Percentiles rank a stretch among this genome's conserved stretches.
Conservation (phyloP, 2,329 filamentous ascomycete genomes). For the Neofusicoccum parvum region DNA sequence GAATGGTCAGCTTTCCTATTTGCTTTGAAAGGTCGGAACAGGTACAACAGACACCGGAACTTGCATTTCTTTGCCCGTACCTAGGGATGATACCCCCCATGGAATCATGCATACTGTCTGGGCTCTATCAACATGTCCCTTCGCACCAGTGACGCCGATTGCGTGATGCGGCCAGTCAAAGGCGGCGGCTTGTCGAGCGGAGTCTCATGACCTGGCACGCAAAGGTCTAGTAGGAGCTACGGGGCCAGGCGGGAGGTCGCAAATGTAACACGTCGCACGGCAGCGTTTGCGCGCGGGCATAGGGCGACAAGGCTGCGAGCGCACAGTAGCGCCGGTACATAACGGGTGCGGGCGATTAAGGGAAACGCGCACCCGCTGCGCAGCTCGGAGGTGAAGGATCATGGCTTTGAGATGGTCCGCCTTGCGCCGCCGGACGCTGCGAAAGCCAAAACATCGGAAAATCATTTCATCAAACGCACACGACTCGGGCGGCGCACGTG, state of each 20-base stretch:
- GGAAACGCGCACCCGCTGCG: constrained; percentile 4
- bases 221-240: constrained; percentile 14
- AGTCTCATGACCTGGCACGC: constrained; percentile 15
- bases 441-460: constrained; percentile 10
- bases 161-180: background rate
- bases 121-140: constrained; percentile 3
- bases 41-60: constrained; percentile 19
- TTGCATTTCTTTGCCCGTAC: constrained; percentile 20
- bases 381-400: constrained; percentile 15
- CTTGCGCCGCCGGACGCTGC: constrained; percentile 1
- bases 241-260: constrained; percentile 13
- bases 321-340: background rate
- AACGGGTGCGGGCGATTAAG: constrained; percentile 3
- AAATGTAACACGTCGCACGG: constrained; percentile 20
- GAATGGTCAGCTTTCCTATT: constrained; percentile 16
- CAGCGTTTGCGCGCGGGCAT: constrained; percentile 1
- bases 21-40: constrained; percentile 10
- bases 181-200: background rate
- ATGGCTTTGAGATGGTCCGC: background rate
- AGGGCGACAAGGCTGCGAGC: constrained; percentile 2
- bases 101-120: constrained; percentile 17
- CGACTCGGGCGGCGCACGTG: constrained; percentile 14
- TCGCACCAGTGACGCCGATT: background rate
- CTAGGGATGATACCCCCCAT: constrained; percentile 21
- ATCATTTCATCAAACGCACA: constrained; percentile 18